Base-by-base conservation (phyloP, 2,329 filamentous ascomycete species). In the Arthrobotrys megalospora region DNA sequence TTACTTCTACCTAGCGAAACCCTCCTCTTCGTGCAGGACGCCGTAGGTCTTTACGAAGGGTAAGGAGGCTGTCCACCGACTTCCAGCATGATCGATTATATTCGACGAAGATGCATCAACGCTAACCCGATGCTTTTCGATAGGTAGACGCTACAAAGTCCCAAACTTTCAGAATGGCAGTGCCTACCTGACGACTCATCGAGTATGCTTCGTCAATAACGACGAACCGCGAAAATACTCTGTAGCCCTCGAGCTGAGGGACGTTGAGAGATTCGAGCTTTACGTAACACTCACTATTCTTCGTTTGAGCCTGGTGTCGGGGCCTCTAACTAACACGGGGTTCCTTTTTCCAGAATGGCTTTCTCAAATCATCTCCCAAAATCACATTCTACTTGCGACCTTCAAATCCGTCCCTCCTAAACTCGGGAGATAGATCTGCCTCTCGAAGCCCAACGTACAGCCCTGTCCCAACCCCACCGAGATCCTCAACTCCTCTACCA, bases 11-110 rank as follows among this genome's bases (percentile, higher is more conserved):
- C 93, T 83, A 96, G 97, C 87, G 96, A 99, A 88, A 92, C 93
- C 81, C 88, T 98, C 68, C 89, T 99, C 77, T 98, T 97, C 86
- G 95, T 99, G 75, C 95, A 98, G 86, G 94, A 98, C 88, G 94
- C 93, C 84, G 94, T 99, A 82, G 96, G 96, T 81, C 88, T 99
- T 79, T 99, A 99, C 86, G 93, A 98, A 88, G 96, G 96, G 94
- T 97, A 88, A 86, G 90, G 86, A 55, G 32, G 43, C 52, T 79
- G 72, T 58, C 41, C 55, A 11, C 36, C 7, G 58, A 11, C 67
- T 21, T 47, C 38, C 34, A 73, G 43, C 36, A 58, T 34, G 21
- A 53, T 77, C 65, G 60, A 41, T 67, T 34, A 36, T 50, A 65
- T 19, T 12, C 7, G 45, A 55, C 28, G 1, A 58, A 14, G 32